Base-by-base conservation (phyloP, 1,139 yeast genomes). In the Protomyces lactucae-debilis region DNA sequence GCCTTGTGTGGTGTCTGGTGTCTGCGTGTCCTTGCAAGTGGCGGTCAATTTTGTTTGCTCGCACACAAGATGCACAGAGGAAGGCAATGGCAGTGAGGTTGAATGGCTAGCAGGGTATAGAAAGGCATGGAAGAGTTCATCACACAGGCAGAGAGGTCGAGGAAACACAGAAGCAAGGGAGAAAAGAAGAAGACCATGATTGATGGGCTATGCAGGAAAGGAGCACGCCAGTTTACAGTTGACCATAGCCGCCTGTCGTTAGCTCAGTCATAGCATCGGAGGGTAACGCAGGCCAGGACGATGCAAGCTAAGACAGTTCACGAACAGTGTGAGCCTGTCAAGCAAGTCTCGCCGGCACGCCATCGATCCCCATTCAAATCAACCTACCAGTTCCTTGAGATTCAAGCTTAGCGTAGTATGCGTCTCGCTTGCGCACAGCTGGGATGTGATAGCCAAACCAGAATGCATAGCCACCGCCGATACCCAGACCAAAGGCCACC, bases 361-460 rank as follows among this genome's bases (percentile, higher is more conserved):
- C 32, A 28, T 25, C 32, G 6, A 25, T 28, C 32, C 9, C 8
- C 32, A 4, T 28, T 28, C 9, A 1, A 28, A 28, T 6, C 32
- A 28, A 56, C 61, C 16, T 36, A 46, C 61, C 60, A 35, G 55
- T 51, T 46, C 64, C 64, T 43, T 64, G 64, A 23, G 64, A 60
- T 37, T 61, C 65, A 14, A 65, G 65, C 52, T 66, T 66, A 16
- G 57, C 63, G 37, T 66, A 66, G 52, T 52, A 66, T 18, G 63
- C 65, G 21, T 66, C 67, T 21, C 68, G 61, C 48, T 60, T 57
- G n/a, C 64, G 67, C 12, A 61, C 55, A 25, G 68, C 57, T 6
- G 68, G 68, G 43, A 65, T 61, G 45, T 66, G 68, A 54, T 64
- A 66, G 18, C 66, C 67, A 35, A 45, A 61, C 68, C 68, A 66